Base-by-base conservation (phyloP, 805 yeast genomes). In the Ogataea trehalophila region DNA sequence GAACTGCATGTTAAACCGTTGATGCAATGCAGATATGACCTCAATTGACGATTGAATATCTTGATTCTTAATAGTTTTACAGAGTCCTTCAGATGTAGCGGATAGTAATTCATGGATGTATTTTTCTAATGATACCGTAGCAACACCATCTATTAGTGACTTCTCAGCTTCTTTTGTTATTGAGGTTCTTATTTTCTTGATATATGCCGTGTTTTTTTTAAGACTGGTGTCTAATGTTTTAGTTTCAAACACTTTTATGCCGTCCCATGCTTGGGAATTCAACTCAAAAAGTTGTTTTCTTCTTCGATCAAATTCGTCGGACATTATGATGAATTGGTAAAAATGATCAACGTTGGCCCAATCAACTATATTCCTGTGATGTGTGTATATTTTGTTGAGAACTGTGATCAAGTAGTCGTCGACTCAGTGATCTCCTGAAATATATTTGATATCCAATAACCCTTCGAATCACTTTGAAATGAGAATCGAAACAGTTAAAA, bases 171-270 rank as follows among this genome's bases (percentile, higher is more conserved):
- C 91, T 37, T 73, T 74, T 36, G 70, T 75, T 22, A 89, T 63
- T 2, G 82, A 71, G 2, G 76, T 70, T 52, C 82, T 75, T 44
- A 90, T 60, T 56, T 84, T 85, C 61, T 83, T 85, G 43, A 89
- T 81, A 58, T 87, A 86, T 0, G 89, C 85, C 4, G 88, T 80
- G 60, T 91, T 87, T 62, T 84, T 87, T 70, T 90, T 90, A 54
- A 90, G 70, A 47, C 91, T 84, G 0, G 95, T 71, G 60, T 90
- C 96, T 9, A 81, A 63, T 37, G 61, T 40, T 37, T 55, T 58
- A 37, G 59, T 39, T n/a, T 59, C 58, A 44, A 61, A 59, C n/a
- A 66, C 66, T 17, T 51, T 55, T 20, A 67, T 75, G 1, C 81
- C 85, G 34, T 64, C 61, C 86, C 87, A 81, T 2, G 85, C 83